Evolutionary conservation across 2,329 filamentous ascomycete species (phyloP).

Genomic region (Fusarium robinianum): DNA sequence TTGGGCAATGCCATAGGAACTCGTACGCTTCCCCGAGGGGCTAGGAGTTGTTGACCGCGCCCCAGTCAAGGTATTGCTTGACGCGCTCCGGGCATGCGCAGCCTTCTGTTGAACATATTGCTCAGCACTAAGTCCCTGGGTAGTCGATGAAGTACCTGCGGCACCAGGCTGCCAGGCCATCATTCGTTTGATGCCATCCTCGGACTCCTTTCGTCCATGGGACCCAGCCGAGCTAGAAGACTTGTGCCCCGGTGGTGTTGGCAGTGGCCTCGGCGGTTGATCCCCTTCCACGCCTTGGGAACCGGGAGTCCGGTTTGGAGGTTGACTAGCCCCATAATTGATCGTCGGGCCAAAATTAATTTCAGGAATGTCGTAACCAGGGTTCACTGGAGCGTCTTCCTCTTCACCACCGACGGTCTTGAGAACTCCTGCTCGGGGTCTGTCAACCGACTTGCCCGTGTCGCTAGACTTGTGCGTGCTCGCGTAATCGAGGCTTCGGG

Average conservation of each 20-base stretch:
- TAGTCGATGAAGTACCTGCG: conserved; percentile 52
- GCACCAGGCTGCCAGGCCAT: conserved; percentile 80
- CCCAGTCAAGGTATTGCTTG: conserved; percentile 50
- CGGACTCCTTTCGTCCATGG: conserved; percentile 53
- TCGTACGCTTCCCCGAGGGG: conserved; percentile 45
- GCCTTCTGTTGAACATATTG: conserved; percentile 83
- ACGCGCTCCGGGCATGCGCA: conserved; percentile 63
- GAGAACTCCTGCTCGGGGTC: conserved; percentile 76
- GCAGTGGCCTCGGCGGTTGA: conserved; percentile 36
- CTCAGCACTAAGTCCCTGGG: conserved; percentile 70
- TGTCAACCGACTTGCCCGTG: conserved; percentile 54
- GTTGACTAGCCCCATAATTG: conserved; percentile 58
- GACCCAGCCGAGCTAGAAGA: conserved; percentile 31
- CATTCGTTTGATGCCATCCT: conserved; percentile 65
- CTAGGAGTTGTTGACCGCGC: conserved; percentile 33
- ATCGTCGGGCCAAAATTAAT: conserved; percentile 88
- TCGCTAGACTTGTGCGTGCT: conserved; percentile 33
- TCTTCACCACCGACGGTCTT: conserved; percentile 71
- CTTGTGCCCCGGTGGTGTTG: conserved; percentile 30
- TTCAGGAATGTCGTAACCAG: conserved; percentile 64
- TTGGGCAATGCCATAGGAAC: conserved; percentile 48
- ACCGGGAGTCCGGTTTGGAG: conserved; percentile 40
- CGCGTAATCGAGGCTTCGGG: conserved; percentile 31
- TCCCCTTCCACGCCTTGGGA: conserved; percentile 10
- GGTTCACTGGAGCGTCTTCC: conserved; percentile 27